Evolutionary conservation across 495 filamentous ascomycete species (phyloP).

Genomic region (Cercophora scortea): DNA sequence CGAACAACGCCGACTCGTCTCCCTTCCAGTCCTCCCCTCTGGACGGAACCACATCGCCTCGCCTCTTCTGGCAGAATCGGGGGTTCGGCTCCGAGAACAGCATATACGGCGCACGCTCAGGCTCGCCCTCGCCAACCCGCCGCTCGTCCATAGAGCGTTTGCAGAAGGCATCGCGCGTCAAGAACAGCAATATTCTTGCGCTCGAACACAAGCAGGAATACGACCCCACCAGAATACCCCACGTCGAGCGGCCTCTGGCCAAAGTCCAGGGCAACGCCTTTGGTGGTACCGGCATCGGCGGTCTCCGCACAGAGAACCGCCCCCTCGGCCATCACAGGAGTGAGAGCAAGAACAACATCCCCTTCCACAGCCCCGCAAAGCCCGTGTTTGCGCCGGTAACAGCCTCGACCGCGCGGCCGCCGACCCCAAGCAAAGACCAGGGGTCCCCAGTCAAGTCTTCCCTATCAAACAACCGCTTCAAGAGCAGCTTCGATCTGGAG

Average conservation of each 20-base stretch:
- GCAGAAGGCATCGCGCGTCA: slow-evolving; percentile 87
- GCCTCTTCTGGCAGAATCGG: slow-evolving; percentile 78
- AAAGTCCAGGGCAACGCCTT: slow-evolving; percentile 60
- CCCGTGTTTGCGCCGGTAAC: slow-evolving; percentile 27
- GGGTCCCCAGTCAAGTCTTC: slow-evolving; percentile 82
- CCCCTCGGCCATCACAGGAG: slow-evolving; percentile 30
- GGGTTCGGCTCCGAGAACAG: slow-evolving; percentile 66
- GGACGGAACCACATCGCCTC: slow-evolving; percentile 57
- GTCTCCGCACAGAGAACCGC: slow-evolving; percentile 35
- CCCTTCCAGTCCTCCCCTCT: slow-evolving; percentile 71
- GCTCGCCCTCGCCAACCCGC: slow-evolving; percentile 58
- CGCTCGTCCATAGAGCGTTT: slow-evolving; percentile 88
- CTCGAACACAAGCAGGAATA: slow-evolving; percentile 85
- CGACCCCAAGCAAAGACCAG: slow-evolving; percentile 65
- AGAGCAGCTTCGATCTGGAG: slow-evolving; percentile 63
- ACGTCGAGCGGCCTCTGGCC: slow-evolving; percentile 72
- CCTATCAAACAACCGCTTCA: slow-evolving; percentile 63
- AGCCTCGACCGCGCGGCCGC: slow-evolving; percentile 20
- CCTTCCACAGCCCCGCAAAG: slow-evolving; percentile 22
- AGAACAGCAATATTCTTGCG: slow-evolving; percentile 92
- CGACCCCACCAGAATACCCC: slow-evolving; percentile 67
- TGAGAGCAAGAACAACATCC: slow-evolving; percentile 42
- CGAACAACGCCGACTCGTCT: slow-evolving; percentile 59
- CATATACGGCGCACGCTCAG: slow-evolving; percentile 45
- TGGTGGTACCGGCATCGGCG: slow-evolving; percentile 37